These are phyloP conservation scores for Lentinula aciculospora DNA, from an alignment of 768 basidiomycete species.

Conservation along the genomic window DNA sequence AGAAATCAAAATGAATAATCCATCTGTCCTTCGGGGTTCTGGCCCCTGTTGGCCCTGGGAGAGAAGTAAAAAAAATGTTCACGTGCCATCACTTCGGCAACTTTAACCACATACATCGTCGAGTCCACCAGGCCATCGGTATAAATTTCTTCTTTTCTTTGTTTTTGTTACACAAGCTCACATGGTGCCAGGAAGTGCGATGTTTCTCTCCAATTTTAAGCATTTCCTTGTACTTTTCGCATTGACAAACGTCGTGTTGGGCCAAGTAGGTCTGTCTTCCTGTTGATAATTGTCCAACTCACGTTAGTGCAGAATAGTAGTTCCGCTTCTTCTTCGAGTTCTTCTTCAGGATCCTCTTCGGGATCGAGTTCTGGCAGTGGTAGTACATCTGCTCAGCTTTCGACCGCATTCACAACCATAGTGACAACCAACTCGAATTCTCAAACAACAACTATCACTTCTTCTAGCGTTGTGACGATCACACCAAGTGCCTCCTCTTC, in stretches of 20 bases:
- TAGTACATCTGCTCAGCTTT: conserved; percentile 24
- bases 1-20: neutral
- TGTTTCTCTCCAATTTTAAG: neutral
- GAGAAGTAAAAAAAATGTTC: neutral
- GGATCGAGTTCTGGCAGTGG: conserved; percentile 5
- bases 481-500: conserved; percentile 22
- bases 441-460: conserved; percentile 31
- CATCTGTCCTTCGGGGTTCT: neutral
- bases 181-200: neutral
- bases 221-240: neutral
- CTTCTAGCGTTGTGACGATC: conserved; percentile 40
- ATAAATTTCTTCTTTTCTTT: neutral
- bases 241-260: neutral
- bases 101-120: conserved; percentile 21
- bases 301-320: neutral
- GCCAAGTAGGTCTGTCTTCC: neutral
- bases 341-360: neutral
- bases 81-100: conserved; percentile 12
- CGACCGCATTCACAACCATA: conserved; percentile 32
- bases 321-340: neutral
- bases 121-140: neutral
- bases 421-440: conserved; percentile 34
- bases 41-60: neutral
- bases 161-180: neutral
- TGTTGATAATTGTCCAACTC: neutral